phyloP scores from a whole-genome alignment of 805 yeast genomes.

The Lipomyces starkeyi region DNA sequence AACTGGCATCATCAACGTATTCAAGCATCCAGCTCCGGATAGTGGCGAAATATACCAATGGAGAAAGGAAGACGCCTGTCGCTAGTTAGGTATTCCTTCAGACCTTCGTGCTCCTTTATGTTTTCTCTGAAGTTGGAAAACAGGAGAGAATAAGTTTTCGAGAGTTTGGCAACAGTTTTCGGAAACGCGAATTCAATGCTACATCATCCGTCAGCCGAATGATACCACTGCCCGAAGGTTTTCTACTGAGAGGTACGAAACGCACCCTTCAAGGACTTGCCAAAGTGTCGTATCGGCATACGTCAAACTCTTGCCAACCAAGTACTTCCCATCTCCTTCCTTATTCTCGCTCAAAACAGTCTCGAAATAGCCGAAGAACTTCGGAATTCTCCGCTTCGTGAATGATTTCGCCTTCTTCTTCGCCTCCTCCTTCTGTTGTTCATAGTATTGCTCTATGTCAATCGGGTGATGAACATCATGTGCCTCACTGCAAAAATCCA shows the following conservation, averaged over 20 bases:
- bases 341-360: background rate
- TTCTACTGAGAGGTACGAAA: background rate
- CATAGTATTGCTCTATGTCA: background rate
- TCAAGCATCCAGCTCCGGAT: background rate
- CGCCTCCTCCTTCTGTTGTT: background rate
- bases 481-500: background rate
- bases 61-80: background rate
- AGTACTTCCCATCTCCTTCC: background rate
- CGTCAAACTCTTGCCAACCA: background rate
- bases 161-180: background rate
- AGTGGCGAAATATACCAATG: background rate
- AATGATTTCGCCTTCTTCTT: background rate
- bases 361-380: background rate
- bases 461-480: background rate
- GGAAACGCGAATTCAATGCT: background rate
- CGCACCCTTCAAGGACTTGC: background rate
- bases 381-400: background rate
- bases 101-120: background rate
- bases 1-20: no score
- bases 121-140: background rate
- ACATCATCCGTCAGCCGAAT: background rate
- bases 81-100: background rate
- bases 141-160: background rate
- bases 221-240: no score
- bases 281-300: background rate